Evolutionary conservation across 257 asterid genomes (phyloP), one percentile per base, ranked within the genome.

Genomic region (Rhazya stricta): DNA sequence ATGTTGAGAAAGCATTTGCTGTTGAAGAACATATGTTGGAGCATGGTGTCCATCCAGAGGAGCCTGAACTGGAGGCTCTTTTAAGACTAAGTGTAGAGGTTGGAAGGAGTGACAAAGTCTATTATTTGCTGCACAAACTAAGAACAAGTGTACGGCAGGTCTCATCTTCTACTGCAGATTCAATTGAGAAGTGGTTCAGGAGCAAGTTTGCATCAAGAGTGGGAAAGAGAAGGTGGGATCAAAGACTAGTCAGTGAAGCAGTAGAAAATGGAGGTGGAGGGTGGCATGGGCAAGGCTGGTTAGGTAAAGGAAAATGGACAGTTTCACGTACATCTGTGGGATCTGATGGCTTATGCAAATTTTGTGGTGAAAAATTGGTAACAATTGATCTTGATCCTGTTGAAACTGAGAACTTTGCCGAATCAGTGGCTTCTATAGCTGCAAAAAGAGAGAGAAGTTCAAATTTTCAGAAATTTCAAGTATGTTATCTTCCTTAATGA

Each of bases 221-320:
- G 68, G 98, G 98, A 48, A 89, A 87, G 76, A 86, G 85, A 61
- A 93, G 89, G 82, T 91, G 93, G 93, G 88, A 88, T 84, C 71
- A 76, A 80, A 85, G 73, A 68, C 32, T 79, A 74, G 82, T 93
- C 34, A 71, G 46, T 18, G 71, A 67, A 62, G 97, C 89, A 1
- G 87, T 85, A 67, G 84, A 71, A 72, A 87, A 83, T 71, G 86
- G 89, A 57, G 98, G 97, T 71, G 97, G 97, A 77, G 98, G 97
- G 18, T 91, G 98, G 98, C 98, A 93, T 79, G 97, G 98, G 48
- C 83, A 67, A 72, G 98, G 97, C 60, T 93, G 96, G 97, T 80
- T 93, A 83, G 96, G 98, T 74, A 83, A 75, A 43, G 98, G 98
- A 68, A 87, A 84, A 81, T 93, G 97, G 98, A 79, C 39, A 1